These are phyloP conservation scores for Exophiala bonariae DNA, from an alignment of 2,329 filamentous ascomycete species.

Conservation along the genomic window DNA sequence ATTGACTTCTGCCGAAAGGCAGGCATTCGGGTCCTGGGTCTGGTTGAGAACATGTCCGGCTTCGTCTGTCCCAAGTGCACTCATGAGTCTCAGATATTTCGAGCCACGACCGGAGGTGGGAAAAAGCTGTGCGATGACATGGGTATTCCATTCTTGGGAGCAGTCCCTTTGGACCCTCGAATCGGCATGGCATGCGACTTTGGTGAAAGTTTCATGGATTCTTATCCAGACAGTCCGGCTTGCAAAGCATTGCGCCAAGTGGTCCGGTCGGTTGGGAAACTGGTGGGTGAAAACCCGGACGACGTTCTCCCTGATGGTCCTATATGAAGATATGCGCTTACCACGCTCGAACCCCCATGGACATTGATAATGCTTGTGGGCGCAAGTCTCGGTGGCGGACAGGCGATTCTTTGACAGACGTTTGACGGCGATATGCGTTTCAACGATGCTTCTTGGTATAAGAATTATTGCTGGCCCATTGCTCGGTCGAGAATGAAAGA, in stretches of 20 bases:
- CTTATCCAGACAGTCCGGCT: constrained; percentile 88
- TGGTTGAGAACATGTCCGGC: constrained; percentile 97
- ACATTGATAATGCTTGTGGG: too few species aligned
- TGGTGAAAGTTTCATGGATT: constrained; percentile 95
- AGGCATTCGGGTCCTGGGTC: constrained; percentile 79
- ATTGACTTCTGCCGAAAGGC: constrained; percentile 97
- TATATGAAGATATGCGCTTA: constrained; percentile 7
- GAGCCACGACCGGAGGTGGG: constrained; percentile 86
- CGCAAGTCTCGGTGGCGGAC: too few species aligned
- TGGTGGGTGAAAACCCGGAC: constrained; percentile 64
- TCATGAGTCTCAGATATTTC: constrained; percentile 79
- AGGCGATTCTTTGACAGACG: too few species aligned
- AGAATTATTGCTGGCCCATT: too few species aligned
- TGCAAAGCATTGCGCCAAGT: constrained; percentile 79
- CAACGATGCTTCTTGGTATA: too few species aligned
- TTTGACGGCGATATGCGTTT: too few species aligned
- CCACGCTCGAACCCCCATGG: too few species aligned
- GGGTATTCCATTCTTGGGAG: constrained; percentile 82
- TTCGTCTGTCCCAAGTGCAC: constrained; percentile 95
- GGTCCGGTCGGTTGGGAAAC: constrained; percentile 68
- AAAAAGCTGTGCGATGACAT: constrained; percentile 78
- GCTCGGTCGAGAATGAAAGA: too few species aligned
- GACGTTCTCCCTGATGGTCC: constrained; percentile 43
- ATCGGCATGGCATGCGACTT: constrained; percentile 97
- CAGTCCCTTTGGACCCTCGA: constrained; percentile 86